Base-by-base conservation (phyloP, 163 green algal genomes). In the Chlamydomonas reinhardtii region DNA sequence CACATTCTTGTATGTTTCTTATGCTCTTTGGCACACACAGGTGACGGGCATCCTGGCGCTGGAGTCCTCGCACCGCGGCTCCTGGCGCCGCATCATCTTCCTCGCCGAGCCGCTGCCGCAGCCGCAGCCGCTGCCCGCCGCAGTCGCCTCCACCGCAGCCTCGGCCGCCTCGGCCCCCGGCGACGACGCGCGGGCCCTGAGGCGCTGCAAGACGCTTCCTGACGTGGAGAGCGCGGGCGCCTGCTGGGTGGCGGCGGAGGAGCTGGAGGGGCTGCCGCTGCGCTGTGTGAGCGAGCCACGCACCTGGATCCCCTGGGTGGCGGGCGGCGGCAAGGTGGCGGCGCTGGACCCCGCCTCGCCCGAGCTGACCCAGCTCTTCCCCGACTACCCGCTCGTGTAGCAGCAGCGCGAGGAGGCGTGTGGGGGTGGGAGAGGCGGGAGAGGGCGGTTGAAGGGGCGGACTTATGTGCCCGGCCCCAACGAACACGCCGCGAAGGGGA, bases 81-180 rank as follows among this genome's bases (percentile, higher is more conserved):
- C 22, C 0, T 92, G 89, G 89, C 34, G 89, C 27, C 56, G 89
- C 20, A 61, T 92, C 27, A 89, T 92, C 39, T 92, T 92, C 39
- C 75, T 74, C 22, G 83, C 83, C 0, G 81, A 87, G 71, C 56
- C 81, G 8, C 24, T 87, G n/a, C 43, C 32, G 19, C 35, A 76
- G 29, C 65, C 19, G 65, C 65, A 43, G 65, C 65, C 31, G 5
- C 24, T 19, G n/a, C n/a, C 29, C 29, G 65, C 65, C 4, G 65
- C 25, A 24, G 65, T n/a, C 15, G 15, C 34, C 56, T 35, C 24
- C 12, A 61, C 61, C 25, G 15, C 35, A 48, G 65, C 15, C 76
- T 16, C 72, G 27, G n/a, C 29, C 25, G 73, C 16, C 20, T n/a
- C 73, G 3, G 39, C 39, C 8, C 39, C 39, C 39, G 39, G 8